phyloP scores from a whole-genome alignment of 306 rosid species.

The Lathyrus tuberosus region DNA sequence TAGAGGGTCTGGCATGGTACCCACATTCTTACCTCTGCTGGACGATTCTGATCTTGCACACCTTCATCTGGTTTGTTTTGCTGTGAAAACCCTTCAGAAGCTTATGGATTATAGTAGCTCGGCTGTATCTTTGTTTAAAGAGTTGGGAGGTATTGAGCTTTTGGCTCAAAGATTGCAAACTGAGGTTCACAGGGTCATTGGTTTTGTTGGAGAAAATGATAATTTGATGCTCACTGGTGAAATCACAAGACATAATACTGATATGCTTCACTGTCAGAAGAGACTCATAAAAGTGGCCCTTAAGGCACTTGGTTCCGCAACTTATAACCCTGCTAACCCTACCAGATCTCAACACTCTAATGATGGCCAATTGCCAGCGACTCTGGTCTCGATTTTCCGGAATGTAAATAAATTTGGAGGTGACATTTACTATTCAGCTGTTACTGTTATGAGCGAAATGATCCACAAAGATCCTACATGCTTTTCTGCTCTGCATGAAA shows the following conservation, averaged over 20 bases:
- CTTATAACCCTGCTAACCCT: constrained; percentile 77
- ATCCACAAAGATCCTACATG: constrained; percentile 97
- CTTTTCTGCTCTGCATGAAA: constrained; percentile 78
- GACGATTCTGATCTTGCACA: constrained; percentile 92
- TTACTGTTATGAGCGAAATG: constrained; percentile 94
- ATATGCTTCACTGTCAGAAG: constrained; percentile 77
- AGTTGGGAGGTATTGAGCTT: constrained; percentile 91
- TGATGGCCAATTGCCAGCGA: constrained; percentile 77
- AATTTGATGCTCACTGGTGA: constrained; percentile 65
- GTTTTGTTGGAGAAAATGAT: constrained; percentile 53
- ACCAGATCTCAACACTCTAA: constrained; percentile 72
- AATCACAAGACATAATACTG: constrained; percentile 64
- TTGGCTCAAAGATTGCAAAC: constrained; percentile 84
- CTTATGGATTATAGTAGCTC: constrained; percentile 98
- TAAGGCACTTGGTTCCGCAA: constrained; percentile 94
- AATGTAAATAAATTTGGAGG: constrained; percentile 91
- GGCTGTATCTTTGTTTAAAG: constrained; percentile 91
- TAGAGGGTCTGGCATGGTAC: constrained; percentile 99
- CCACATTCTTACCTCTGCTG: constrained; percentile 91
- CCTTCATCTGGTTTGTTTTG: constrained; percentile 89
- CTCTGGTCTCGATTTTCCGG: constrained; percentile 65
- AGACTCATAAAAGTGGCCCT: constrained; percentile 87
- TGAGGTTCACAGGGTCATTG: constrained; percentile 86
- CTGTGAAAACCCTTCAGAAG: constrained; percentile 96
- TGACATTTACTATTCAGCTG: constrained; percentile 95